Evolutionary conservation across 2,329 filamentous ascomycete species (phyloP).

Genomic region (Verticillium nubilum): DNA sequence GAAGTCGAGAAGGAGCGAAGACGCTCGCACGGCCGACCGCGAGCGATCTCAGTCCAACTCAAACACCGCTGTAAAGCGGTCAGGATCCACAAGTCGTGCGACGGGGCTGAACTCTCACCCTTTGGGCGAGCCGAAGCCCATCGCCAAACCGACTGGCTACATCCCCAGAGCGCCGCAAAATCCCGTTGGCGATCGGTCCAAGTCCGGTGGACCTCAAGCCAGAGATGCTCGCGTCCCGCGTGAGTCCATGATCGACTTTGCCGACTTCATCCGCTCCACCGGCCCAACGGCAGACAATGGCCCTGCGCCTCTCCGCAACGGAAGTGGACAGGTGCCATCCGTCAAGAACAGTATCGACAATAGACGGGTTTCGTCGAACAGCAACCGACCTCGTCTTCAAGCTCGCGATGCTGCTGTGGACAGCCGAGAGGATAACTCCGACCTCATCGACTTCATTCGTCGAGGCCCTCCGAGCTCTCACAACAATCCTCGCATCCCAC

Average conservation of each 20-base stretch:
- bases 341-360: constrained; percentile 32
- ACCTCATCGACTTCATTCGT: constrained; percentile 93
- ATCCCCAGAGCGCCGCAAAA: constrained; percentile 24
- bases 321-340: constrained; percentile 21
- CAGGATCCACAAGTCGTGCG: constrained; percentile 25
- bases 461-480: constrained; percentile 66
- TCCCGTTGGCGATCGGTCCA: constrained; percentile 24
- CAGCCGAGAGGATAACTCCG: constrained; percentile 64
- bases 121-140: constrained; percentile 18
- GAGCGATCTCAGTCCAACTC: constrained; percentile 45
- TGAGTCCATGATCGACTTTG: constrained; percentile 76
- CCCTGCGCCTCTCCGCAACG: constrained; percentile 27
- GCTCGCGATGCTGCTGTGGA: constrained; percentile 67
- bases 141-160: constrained; percentile 15
- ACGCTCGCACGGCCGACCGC: constrained; percentile 30
- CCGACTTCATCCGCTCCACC: constrained; percentile 83
- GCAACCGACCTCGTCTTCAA: constrained; percentile 51
- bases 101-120: constrained; percentile 32
- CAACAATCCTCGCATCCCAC: constrained; percentile 67
- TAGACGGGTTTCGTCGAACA: constrained; percentile 29
- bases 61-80: constrained; percentile 27
- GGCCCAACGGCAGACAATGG: constrained; percentile 55
- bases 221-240: constrained; percentile 67
- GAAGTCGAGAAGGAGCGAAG: constrained; percentile 41
- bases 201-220: constrained; percentile 35